These are phyloP conservation scores for Phaeotremella fagi DNA, from an alignment of 768 basidiomycete genomes.

Conservation along the genomic window DNA sequence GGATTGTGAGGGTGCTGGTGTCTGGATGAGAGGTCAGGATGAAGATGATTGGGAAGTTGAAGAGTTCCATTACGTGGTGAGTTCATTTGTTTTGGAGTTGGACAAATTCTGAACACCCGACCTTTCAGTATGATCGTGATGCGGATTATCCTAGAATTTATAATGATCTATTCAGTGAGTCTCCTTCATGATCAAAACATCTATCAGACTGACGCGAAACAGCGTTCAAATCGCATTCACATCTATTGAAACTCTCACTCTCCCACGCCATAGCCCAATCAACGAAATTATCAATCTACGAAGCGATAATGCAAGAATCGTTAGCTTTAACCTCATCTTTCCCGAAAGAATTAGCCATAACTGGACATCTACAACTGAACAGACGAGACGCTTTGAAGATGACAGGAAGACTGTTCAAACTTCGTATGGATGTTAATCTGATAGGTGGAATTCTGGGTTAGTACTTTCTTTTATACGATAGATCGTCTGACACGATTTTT, in stretches of 20 bases:
- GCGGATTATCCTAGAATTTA: slow-evolving; percentile 86
- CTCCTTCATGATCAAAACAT: not conserved
- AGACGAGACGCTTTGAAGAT: slow-evolving; percentile 79
- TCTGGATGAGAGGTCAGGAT: slow-evolving; percentile 59
- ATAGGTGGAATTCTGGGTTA: slow-evolving; percentile 75
- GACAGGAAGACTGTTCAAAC: slow-evolving; percentile 78
- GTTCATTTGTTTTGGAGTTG: slow-evolving; percentile 40
- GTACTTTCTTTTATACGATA: slow-evolving; percentile 8
- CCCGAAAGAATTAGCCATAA: slow-evolving; percentile 72
- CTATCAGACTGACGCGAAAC: not conserved
- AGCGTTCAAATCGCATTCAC: slow-evolving; percentile 86
- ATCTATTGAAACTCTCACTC: slow-evolving; percentile 64
- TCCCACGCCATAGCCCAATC: slow-evolving; percentile 92
- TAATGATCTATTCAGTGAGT: slow-evolving; percentile 91
- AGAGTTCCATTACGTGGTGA: slow-evolving; percentile 80
- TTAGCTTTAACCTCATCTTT: slow-evolving; percentile 78
- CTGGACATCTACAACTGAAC: slow-evolving; percentile 68
- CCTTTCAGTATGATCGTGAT: slow-evolving; percentile 66
- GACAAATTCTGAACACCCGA: slow-evolving; percentile 5
- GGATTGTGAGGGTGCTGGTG: slow-evolving; percentile 68
- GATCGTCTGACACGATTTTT: not conserved
- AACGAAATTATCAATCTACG: slow-evolving; percentile 82
- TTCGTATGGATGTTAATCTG: slow-evolving; percentile 82
- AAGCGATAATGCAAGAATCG: slow-evolving; percentile 68
- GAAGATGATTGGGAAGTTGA: slow-evolving; percentile 86